A percentile compares a stretch with the other conserved stretches of the same genome.
Conservation (phyloP, 2,329 filamentous ascomycete species). For the Paraconiothyrium sp. region DNA sequence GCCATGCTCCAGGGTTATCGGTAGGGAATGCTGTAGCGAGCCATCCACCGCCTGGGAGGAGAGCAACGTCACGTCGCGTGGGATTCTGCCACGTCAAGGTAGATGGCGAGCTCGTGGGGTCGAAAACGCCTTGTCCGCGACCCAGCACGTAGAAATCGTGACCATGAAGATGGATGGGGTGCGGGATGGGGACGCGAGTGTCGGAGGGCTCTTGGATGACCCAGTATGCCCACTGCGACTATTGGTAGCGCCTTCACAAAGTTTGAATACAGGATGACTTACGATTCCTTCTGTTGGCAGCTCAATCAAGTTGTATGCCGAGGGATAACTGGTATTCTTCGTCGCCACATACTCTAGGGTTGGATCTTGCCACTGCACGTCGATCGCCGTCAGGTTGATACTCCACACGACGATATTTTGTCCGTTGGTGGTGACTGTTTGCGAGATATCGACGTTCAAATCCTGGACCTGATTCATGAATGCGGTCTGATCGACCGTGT, state of each 20-base stretch:
- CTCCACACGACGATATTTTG: slow-evolving; percentile 53
- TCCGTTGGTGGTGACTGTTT: slow-evolving; percentile 45
- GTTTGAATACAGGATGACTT: slow-evolving; percentile 42
- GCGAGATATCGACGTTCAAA: slow-evolving; percentile 44
- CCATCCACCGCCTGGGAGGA: slow-evolving; percentile 38
- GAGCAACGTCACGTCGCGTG: slow-evolving; percentile 38
- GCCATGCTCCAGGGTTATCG: slow-evolving; percentile 60
- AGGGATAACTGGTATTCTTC: slow-evolving; percentile 53
- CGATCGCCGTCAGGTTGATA: slow-evolving; percentile 53
- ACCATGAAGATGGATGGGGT: slow-evolving; percentile 48
- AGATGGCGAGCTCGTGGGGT: slow-evolving; percentile 18
- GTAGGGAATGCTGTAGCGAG: slow-evolving; percentile 63
- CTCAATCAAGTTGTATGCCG: slow-evolving; percentile 52
- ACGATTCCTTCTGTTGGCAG: slow-evolving; percentile 44
- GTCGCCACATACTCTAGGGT: slow-evolving; percentile 55
- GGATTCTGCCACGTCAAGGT: slow-evolving; percentile 34
- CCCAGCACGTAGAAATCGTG: slow-evolving; percentile 50
- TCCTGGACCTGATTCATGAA: slow-evolving; percentile 44
- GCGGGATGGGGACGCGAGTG: slow-evolving; percentile 35
- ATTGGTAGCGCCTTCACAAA: slow-evolving; percentile 24
- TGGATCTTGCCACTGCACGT: slow-evolving; percentile 55
- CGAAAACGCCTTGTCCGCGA: slow-evolving; percentile 21
- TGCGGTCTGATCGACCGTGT: slow-evolving; percentile 42
- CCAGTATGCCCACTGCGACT: slow-evolving; percentile 46
- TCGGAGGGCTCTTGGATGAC: slow-evolving; percentile 45